Conservation (phyloP, 805 yeast genomes). For the Candida glaebosa region DNA sequence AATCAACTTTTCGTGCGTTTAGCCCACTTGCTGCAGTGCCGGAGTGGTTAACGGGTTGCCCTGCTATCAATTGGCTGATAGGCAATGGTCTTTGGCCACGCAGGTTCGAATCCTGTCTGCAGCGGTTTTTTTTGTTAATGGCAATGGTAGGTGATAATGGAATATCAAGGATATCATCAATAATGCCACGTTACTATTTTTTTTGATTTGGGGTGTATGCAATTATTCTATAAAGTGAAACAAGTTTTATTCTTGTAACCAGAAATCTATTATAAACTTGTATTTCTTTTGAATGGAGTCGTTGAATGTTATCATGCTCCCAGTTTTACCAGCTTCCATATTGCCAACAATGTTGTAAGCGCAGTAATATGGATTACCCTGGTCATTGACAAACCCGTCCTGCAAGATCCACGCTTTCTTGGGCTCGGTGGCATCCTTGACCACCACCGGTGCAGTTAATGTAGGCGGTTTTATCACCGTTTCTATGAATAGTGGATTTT, state of each 20-base stretch:
- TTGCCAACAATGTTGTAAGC: slow-evolving; percentile 30
- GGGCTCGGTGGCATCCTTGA: slow-evolving; percentile 22
- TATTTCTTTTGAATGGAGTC: slow-evolving; percentile 11
- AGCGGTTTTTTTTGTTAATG: slow-evolving; percentile 30
- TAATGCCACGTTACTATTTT: too few relatives aligned
- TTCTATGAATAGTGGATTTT: slow-evolving; percentile 22
- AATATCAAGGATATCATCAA: too few relatives aligned
- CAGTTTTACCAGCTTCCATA: slow-evolving; percentile 13
- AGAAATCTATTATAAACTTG: slow-evolving; percentile 20
- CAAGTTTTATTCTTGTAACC: slow-evolving; percentile 15
- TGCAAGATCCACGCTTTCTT: slow-evolving; percentile 21
- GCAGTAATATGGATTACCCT: slow-evolving; percentile 28
- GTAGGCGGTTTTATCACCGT: slow-evolving; percentile 24
- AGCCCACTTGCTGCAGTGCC: slow-evolving; percentile 39
- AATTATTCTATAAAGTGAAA: neutral
- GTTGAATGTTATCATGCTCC: slow-evolving; percentile 16
- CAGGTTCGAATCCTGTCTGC: slow-evolving; percentile 55
- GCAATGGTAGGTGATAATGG: neutral
- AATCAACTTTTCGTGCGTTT: neutral
- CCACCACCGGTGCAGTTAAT: slow-evolving; percentile 13
- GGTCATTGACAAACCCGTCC: slow-evolving; percentile 13
- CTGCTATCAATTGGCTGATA: slow-evolving; percentile 31
- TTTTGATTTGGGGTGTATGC: too few relatives aligned
- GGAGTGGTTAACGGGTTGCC: slow-evolving; percentile 54
- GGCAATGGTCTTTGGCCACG: slow-evolving; percentile 46